These are phyloP conservation scores for Aspergillus neoniger DNA, from an alignment of 2,329 filamentous ascomycete genomes.

Conservation along the genomic window DNA sequence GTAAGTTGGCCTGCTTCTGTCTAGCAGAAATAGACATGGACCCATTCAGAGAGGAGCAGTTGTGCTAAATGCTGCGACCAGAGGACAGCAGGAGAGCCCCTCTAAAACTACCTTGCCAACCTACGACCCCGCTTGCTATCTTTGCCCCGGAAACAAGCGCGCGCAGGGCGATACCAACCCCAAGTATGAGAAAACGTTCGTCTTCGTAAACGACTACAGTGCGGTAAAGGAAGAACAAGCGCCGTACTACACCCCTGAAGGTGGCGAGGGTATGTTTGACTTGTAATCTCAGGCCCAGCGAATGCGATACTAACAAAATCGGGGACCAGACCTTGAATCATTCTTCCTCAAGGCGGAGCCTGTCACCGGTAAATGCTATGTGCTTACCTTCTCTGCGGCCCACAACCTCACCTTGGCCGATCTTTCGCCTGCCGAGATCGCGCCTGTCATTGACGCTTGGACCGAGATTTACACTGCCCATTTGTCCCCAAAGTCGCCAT, in stretches of 20 bases:
- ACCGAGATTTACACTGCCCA: conserved; percentile 84
- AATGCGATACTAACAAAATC: not conserved
- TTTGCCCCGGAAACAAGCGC: conserved; percentile 88
- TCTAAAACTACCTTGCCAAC: conserved; percentile 69
- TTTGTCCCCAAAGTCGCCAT: conserved; percentile 69
- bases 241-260: conserved; percentile 71
- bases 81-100: conserved; percentile 75
- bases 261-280: conserved; percentile 50
- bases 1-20: conserved; percentile 57
- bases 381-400: conserved; percentile 87
- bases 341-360: conserved; percentile 78
- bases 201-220: conserved; percentile 97
- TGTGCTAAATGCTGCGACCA: conserved; percentile 35
- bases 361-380: conserved; percentile 94
- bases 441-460: conserved; percentile 87
- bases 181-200: conserved; percentile 80
- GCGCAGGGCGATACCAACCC: conserved; percentile 87
- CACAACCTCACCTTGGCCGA: conserved; percentile 94
- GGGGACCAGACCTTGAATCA: conserved; percentile 64
- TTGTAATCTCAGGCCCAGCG: not conserved
- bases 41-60: not conserved
- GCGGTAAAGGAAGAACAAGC: conserved; percentile 93
- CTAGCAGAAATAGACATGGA: not conserved
- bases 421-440: conserved; percentile 72
- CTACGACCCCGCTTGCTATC: conserved; percentile 90